phyloP scores from a whole-genome alignment of 78 protist genomes.

The Polysphondylium violaceum region DNA sequence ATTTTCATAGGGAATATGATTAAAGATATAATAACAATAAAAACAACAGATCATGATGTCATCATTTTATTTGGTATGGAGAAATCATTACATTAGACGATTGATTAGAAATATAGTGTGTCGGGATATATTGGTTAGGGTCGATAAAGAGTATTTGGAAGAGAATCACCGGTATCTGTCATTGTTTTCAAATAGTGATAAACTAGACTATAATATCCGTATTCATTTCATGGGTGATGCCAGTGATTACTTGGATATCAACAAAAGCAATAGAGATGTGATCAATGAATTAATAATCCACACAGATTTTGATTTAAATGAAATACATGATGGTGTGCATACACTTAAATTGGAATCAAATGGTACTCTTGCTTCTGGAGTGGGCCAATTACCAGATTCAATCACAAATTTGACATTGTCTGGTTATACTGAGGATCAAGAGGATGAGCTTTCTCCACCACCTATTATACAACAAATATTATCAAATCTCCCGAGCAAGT shows the following conservation, averaged over 20 bases:
- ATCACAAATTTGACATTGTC: not conserved
- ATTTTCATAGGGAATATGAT: no score
- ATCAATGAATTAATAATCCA: not conserved
- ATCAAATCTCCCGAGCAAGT: not conserved
- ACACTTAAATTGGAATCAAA: no score
- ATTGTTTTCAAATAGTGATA: not conserved
- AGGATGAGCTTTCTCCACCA: not conserved
- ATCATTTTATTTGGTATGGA: not conserved
- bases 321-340: not conserved
- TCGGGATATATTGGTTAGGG: not conserved
- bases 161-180: not conserved
- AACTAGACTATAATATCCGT: no score
- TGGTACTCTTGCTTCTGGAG: not conserved
- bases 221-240: not conserved
- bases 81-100: not conserved
- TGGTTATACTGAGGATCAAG: no score
- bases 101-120: not conserved
- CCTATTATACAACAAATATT: not conserved
- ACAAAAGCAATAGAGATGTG: not conserved
- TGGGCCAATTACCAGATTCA: not conserved
- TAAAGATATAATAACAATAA: no score
- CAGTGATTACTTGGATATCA: not conserved
- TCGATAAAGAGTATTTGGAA: not conserved
- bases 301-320: not conserved
- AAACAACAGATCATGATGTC: no score